Evolutionary conservation across 2,329 filamentous ascomycete genomes (phyloP), one percentile per base, ranked within the genome.

Genomic region (Xylariales sp.): DNA sequence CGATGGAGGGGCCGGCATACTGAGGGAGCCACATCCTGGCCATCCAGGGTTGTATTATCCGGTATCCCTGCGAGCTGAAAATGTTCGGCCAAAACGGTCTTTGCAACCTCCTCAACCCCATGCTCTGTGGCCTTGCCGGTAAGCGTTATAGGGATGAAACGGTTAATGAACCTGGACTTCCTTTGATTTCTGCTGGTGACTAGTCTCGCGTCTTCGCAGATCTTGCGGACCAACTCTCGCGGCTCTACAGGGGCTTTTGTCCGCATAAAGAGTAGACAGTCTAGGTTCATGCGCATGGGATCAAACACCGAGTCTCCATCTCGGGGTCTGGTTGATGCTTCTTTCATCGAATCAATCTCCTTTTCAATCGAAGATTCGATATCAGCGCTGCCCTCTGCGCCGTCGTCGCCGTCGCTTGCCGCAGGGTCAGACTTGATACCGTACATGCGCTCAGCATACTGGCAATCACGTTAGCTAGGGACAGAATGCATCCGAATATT

Each of bases 331-430:
- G 53, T 54, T 20, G 61, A 50, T 27, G 64, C 53, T 38, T 75
- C 78, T n/a, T n/a, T n/a, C 50, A 89, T 74, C 3, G 66, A 70
- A 19, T 72, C 73, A n/a, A 93, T 60, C 61, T 93, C 88, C 54
- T 79, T 81, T 49, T 78, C 59, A 48, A 93, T 87, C 19, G 81
- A 75, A 5, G 77, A 71, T 54, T 89, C 86, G 49, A 93, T 88
- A 49, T 88, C 84, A n/a, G 63, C 63, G 12, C 59, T 61, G 1
- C 70, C 70, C 14, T 66, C 65, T n/a, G n/a, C n/a, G n/a, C n/a
- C n/a, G 5, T 67, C 67, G 6, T 66, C 66, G 4, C 61, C 63
- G 10, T 59, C 55, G 35, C 56, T 50, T 41, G 51, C 52, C 40
- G 60, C 52, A n/a, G n/a, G n/a, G 16, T 51, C 49, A 14, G 63